These are phyloP conservation scores for Beauveria brongniartii DNA, from an alignment of 2,329 filamentous ascomycete species.

Conservation along the genomic window DNA sequence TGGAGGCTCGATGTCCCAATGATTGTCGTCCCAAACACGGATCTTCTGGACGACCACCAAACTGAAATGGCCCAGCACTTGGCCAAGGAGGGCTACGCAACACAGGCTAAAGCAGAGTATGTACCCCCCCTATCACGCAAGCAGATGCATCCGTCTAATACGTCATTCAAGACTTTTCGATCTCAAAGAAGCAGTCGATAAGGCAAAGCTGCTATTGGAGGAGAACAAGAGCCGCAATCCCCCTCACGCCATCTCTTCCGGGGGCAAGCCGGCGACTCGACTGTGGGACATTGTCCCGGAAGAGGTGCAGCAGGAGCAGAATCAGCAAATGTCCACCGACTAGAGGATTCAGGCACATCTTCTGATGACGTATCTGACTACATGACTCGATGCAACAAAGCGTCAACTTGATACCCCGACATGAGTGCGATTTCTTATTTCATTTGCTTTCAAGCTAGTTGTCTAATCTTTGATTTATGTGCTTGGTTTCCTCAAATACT, in stretches of 20 bases:
- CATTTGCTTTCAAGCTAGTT: background rate
- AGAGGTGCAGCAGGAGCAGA: conserved; percentile 28
- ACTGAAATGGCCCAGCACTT: conserved; percentile 75
- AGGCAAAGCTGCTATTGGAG: conserved; percentile 27
- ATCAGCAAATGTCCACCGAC: conserved; percentile 30
- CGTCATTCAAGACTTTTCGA: conserved; percentile 19
- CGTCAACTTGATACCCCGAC: conserved; percentile 4
- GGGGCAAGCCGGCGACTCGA: conserved; percentile 17
- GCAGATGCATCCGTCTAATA: background rate
- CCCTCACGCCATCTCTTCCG: conserved; percentile 19
- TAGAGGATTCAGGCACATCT: conserved; percentile 19
- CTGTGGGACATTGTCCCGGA: conserved; percentile 28
- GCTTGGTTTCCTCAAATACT: background rate
- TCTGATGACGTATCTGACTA: background rate
- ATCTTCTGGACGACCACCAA: conserved; percentile 84
- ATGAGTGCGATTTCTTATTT: background rate
- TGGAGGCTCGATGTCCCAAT: conserved; percentile 66
- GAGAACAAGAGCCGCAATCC: conserved; percentile 29
- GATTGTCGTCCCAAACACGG: conserved; percentile 82
- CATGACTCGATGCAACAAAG: background rate
- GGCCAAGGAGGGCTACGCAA: conserved; percentile 64
- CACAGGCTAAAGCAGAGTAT: conserved; percentile 62
- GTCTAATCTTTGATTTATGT: background rate
- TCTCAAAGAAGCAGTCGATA: conserved; percentile 29
- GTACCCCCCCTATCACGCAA: conserved; percentile 16